phyloP scores from a whole-genome alignment of 306 rosid species.

The Fagus sylvatica region DNA sequence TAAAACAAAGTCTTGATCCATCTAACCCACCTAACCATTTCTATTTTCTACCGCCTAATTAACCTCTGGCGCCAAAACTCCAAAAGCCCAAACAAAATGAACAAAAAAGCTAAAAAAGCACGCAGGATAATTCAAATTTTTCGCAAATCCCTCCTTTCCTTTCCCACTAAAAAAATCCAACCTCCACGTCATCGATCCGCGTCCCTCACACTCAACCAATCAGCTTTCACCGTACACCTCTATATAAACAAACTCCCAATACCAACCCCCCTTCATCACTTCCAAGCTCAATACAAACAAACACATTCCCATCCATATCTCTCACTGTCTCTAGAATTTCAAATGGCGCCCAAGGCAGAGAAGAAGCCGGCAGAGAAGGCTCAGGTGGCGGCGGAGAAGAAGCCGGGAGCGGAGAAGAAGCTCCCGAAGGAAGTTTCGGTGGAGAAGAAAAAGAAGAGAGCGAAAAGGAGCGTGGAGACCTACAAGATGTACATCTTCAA shows the following conservation, averaged over 20 bases:
- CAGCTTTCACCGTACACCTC: constrained; percentile 1
- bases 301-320: too few species aligned
- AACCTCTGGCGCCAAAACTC: background rate
- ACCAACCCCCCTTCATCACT: background rate
- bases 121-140: background rate
- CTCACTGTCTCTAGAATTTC: too few species aligned
- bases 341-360: constrained; percentile 44
- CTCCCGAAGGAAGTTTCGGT: constrained; percentile 23
- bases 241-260: constrained; percentile 14
- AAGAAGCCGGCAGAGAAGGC: constrained; percentile 52
- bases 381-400: constrained; percentile 38
- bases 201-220: constrained; percentile 15
- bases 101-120: background rate
- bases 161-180: background rate
- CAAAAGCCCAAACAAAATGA: background rate
- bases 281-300: too few species aligned
- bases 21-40: background rate
- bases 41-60: background rate
- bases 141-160: background rate
- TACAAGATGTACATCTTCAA: constrained; percentile 49
- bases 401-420: constrained; percentile 39
- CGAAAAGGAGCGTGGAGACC: constrained; percentile 35
- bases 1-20: too few species aligned
- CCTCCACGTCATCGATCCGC: constrained; percentile 41
- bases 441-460: constrained; percentile 38